phyloP scores from a whole-genome alignment of 352 stramenopile species.

The Pythium guiyangense region DNA sequence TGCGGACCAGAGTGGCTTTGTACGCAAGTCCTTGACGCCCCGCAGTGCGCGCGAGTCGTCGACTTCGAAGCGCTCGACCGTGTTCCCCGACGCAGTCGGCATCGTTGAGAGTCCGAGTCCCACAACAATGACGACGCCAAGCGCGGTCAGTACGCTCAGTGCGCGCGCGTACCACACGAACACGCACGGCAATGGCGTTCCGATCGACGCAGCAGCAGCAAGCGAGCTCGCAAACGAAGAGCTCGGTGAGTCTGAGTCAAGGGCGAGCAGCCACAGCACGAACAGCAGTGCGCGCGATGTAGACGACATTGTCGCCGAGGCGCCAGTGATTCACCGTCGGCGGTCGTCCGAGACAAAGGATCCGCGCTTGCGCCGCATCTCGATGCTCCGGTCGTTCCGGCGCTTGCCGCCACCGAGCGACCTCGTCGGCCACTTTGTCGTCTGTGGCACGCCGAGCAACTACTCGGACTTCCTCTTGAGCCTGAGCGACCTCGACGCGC shows the following conservation, averaged over 20 bases:
- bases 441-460: slow-evolving; percentile 60
- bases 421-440: slow-evolving; percentile 46
- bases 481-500: slow-evolving; percentile 42
- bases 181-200: too few species aligned
- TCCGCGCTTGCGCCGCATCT: slow-evolving; percentile 22
- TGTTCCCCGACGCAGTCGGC: background rate
- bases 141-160: too few species aligned
- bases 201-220: too few species aligned
- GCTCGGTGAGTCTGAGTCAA: too few species aligned
- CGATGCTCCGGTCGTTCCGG: slow-evolving; percentile 31
- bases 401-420: slow-evolving; percentile 20
- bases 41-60: background rate
- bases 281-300: too few species aligned
- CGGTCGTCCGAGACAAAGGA: background rate
- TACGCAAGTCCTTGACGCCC: slow-evolving; percentile 7
- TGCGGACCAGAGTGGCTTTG: slow-evolving; percentile 8
- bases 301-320: too few species aligned
- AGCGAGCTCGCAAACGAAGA: too few species aligned
- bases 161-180: too few species aligned
- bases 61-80: too few species aligned
- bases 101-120: background rate
- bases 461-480: slow-evolving; percentile 52
- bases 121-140: too few species aligned
- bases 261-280: too few species aligned
- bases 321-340: slow-evolving; percentile 1